These are phyloP conservation scores for Cardamine occulta DNA, from an alignment of 345 rosid genomes.

Conservation along the genomic window DNA sequence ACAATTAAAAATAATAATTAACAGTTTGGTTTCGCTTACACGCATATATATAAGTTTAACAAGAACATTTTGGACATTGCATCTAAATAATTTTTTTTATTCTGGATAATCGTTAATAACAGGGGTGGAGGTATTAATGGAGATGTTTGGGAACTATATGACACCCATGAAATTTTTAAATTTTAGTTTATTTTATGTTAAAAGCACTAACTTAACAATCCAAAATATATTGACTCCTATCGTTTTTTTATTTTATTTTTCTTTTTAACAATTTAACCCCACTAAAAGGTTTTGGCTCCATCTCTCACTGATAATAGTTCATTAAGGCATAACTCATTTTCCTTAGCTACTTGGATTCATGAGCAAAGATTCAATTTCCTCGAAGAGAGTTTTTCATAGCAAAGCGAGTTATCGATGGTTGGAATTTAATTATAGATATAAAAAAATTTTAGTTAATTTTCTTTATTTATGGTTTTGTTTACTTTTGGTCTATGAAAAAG, in stretches of 20 bases:
- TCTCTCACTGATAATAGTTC: neutral
- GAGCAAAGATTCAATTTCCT: too few relatives aligned
- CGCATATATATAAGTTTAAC: neutral
- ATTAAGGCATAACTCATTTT: neutral
- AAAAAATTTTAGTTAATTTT: neutral
- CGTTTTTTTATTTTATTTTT: too few relatives aligned
- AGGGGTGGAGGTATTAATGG: neutral
- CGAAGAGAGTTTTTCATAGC: neutral
- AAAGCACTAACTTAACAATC: too few relatives aligned
- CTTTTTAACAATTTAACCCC: neutral
- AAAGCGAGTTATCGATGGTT: neutral
- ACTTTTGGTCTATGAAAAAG: neutral
- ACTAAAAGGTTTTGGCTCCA: neutral
- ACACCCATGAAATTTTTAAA: neutral
- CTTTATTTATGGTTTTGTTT: neutral
- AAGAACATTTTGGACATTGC: neutral
- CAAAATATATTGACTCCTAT: neutral
- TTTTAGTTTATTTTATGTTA: too few relatives aligned
- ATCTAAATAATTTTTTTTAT: neutral
- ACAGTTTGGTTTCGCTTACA: neutral
- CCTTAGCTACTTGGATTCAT: neutral
- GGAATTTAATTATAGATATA: neutral
- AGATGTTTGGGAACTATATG: too few relatives aligned
- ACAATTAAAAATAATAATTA: neutral
- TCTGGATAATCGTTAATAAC: too few relatives aligned